These are phyloP conservation scores for Arctium lappa DNA, from an alignment of 129 eudicot species.

Conservation along the genomic window DNA sequence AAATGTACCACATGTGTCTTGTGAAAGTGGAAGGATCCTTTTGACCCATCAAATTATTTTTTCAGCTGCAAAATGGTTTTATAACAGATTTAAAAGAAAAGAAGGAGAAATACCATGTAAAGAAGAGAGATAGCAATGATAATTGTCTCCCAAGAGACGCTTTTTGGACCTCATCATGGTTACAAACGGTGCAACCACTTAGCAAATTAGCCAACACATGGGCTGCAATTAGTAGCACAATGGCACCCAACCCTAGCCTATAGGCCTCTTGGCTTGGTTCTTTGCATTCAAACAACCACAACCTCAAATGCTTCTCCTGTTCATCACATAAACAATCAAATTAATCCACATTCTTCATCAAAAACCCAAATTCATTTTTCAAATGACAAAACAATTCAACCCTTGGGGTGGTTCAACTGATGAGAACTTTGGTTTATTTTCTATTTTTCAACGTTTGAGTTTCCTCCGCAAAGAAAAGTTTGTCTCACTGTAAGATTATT, in stretches of 20 bases:
- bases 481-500: no score
- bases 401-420: background rate
- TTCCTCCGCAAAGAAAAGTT: no score
- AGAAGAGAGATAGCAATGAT: conserved; percentile 59
- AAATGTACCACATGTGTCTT: background rate
- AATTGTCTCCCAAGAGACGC: conserved; percentile 65
- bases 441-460: no score
- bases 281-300: conserved; percentile 91
- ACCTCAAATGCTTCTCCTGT: conserved; percentile 76
- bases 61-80: no score
- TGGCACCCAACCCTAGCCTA: conserved; percentile 64
- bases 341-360: background rate
- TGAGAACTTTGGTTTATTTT: no score
- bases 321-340: background rate
- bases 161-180: conserved; percentile 47
- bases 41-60: background rate
- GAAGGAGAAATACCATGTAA: conserved; percentile 55
- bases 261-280: conserved; percentile 82
- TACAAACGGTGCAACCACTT: conserved; percentile 65
- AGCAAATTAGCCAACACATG: conserved; percentile 78
- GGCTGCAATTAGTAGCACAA: conserved; percentile 50
- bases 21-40: background rate
- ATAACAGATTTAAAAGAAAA: background rate
- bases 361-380: background rate
- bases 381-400: background rate